These are phyloP conservation scores for Globisporangium nodosum DNA, from an alignment of 352 stramenopile species.

Conservation along the genomic window DNA sequence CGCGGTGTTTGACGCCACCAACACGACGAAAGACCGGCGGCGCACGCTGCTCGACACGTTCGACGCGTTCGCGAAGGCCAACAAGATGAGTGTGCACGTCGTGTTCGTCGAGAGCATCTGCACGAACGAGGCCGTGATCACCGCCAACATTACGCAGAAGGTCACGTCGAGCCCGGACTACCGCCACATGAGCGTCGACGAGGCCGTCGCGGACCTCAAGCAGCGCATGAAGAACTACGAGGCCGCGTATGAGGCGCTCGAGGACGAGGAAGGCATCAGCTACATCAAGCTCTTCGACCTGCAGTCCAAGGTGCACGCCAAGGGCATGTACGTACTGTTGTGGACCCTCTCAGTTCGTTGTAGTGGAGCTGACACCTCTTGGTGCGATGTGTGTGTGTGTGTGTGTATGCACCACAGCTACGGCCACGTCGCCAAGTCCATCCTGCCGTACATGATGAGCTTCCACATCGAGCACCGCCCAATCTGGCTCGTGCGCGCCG, in stretches of 20 bases:
- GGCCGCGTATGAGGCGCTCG: constrained; percentile 80
- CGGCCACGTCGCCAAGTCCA: constrained; percentile 87
- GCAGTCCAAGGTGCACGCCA: constrained; percentile 83
- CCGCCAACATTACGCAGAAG: constrained; percentile 78
- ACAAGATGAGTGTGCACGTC: constrained; percentile 80
- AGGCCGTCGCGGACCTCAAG: constrained; percentile 74
- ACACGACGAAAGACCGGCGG: constrained; percentile 71
- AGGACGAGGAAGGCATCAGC: constrained; percentile 81
- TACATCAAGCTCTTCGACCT: constrained; percentile 90
- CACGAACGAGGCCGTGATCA: constrained; percentile 88
- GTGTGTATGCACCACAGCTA: constrained; percentile 25
- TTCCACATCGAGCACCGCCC: constrained; percentile 92
- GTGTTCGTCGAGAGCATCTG: constrained; percentile 94
- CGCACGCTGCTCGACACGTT: constrained; percentile 59
- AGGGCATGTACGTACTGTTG: constrained; percentile 53
- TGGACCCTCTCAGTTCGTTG: neutral
- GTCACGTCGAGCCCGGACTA: constrained; percentile 80
- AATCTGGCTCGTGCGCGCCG: constrained; percentile 91
- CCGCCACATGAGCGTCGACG: constrained; percentile 56
- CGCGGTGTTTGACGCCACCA: constrained; percentile 89
- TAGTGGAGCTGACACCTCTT: neutral
- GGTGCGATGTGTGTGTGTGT: too few relatives aligned
- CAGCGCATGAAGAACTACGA: constrained; percentile 87
- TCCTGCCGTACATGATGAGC: constrained; percentile 93
- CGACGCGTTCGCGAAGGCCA: constrained; percentile 35